Conservation (phyloP, 805 yeast species). For the Myxozyma neotropica region DNA sequence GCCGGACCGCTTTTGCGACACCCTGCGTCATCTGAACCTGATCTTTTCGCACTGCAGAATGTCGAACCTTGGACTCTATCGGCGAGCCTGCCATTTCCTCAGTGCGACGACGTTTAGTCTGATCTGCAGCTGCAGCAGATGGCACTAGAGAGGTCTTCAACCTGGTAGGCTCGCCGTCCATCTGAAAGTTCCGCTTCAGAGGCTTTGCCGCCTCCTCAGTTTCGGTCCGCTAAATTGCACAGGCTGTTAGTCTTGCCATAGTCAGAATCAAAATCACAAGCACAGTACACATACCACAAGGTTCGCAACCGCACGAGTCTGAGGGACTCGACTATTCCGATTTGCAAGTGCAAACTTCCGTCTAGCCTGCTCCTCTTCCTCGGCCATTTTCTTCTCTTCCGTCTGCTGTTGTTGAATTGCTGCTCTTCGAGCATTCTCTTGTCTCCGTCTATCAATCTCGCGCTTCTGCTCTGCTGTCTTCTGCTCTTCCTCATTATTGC, state of each 20-base stretch:
- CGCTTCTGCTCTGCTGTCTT: slow-evolving; percentile 25
- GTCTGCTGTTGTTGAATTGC: slow-evolving; percentile 13
- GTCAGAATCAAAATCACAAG: not conserved
- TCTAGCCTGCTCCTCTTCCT: slow-evolving; percentile 18
- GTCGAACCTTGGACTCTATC: slow-evolving; percentile 13
- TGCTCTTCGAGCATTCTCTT: slow-evolving; percentile 29
- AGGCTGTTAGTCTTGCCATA: not conserved
- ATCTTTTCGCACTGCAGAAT: slow-evolving; percentile 14
- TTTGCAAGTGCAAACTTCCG: slow-evolving; percentile 17
- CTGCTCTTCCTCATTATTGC: slow-evolving; percentile 10
- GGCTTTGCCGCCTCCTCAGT: slow-evolving; percentile 16
- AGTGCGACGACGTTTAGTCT: slow-evolving; percentile 30
- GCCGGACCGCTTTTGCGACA: not conserved
- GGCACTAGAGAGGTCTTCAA: slow-evolving; percentile 7
- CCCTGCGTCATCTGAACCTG: not conserved
- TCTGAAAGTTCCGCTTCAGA: slow-evolving; percentile 20
- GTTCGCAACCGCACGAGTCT: slow-evolving; percentile 17
- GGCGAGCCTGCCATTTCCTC: slow-evolving; percentile 25
- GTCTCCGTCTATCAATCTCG: slow-evolving; percentile 31
- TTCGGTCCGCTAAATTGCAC: not conserved
- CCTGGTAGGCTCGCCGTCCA: slow-evolving; percentile 14
- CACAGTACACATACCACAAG: slow-evolving; percentile 1
- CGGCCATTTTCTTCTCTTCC: slow-evolving; percentile 14
- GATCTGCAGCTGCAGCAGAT: slow-evolving; percentile 14
- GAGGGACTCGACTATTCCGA: slow-evolving; percentile 21